phyloP scores from a whole-genome alignment of 2,329 filamentous ascomycete species.

The Pestalotiopsis sp. region DNA sequence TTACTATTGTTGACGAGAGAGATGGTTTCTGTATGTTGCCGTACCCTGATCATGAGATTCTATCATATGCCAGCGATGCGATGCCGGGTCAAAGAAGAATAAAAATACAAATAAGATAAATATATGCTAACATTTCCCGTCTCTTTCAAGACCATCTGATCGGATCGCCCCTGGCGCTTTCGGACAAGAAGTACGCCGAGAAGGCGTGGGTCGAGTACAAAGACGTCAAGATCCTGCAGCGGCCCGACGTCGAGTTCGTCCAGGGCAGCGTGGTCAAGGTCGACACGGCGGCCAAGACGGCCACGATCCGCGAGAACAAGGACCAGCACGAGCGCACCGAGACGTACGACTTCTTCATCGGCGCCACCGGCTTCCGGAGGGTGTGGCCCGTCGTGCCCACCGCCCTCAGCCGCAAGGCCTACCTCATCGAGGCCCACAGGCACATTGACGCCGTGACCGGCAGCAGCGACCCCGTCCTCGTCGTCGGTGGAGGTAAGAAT shows the following conservation, averaged over 20 bases:
- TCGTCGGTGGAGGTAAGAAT: conserved; percentile 69
- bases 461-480: conserved; percentile 62
- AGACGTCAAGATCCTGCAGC: conserved; percentile 68
- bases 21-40: conserved; percentile 75
- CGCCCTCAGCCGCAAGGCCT: conserved; percentile 62
- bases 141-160: conserved; percentile 69
- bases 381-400: conserved; percentile 76
- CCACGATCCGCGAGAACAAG: conserved; percentile 54
- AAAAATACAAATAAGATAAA: not conserved
- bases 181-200: conserved; percentile 62
- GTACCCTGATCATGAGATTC: conserved; percentile 12
- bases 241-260: conserved; percentile 63
- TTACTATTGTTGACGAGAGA: conserved; percentile 77
- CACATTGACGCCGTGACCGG: conserved; percentile 60
- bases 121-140: not conserved
- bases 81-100: conserved; percentile 8
- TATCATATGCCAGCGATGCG: not conserved
- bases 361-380: conserved; percentile 70
- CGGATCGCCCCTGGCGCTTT: conserved; percentile 73
- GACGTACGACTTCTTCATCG: conserved; percentile 76
- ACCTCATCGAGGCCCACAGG: conserved; percentile 61
- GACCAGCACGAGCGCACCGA: conserved; percentile 46
- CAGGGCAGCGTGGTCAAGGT: conserved; percentile 67
- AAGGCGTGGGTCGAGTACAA: conserved; percentile 73
- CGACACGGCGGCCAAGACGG: conserved; percentile 61